Conservation (phyloP, 2,329 filamentous ascomycete species). For the Phoma sp. region DNA sequence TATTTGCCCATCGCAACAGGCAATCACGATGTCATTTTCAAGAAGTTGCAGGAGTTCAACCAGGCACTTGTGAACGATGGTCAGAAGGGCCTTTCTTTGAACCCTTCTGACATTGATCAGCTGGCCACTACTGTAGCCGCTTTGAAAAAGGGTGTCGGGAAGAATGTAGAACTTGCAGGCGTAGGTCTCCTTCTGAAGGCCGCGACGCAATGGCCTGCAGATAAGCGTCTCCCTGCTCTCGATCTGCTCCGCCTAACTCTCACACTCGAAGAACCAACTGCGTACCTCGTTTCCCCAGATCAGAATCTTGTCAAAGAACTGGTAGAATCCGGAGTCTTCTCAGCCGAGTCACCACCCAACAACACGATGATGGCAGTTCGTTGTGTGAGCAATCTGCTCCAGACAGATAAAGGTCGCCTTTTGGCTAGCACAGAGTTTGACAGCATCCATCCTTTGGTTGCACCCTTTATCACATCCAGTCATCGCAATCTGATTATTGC, state of each 20-base stretch:
- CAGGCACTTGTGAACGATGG: constrained; percentile 72
- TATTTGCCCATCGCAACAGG: constrained; percentile 80
- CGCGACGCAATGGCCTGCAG: constrained; percentile 78
- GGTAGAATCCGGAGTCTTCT: constrained; percentile 63
- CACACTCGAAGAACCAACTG: constrained; percentile 69
- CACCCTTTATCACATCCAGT: constrained; percentile 60
- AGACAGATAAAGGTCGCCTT: constrained; percentile 70
- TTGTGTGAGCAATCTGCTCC: constrained; percentile 82
- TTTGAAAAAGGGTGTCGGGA: constrained; percentile 60
- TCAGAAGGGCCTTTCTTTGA: constrained; percentile 75
- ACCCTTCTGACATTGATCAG: constrained; percentile 70
- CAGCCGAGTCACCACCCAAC: constrained; percentile 69
- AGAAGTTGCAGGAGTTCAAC: constrained; percentile 79
- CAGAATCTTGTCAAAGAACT: constrained; percentile 67
- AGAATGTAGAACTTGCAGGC: constrained; percentile 54
- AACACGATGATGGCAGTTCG: constrained; percentile 87
- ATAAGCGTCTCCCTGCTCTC: constrained; percentile 80
- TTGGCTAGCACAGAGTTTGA: constrained; percentile 64
- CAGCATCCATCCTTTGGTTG: constrained; percentile 66
- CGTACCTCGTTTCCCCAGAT: constrained; percentile 59
- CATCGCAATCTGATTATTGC: constrained; percentile 87
- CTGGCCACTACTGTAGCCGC: constrained; percentile 67
- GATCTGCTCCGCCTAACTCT: constrained; percentile 87
- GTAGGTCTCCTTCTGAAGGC: constrained; percentile 73
- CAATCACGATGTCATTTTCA: constrained; percentile 72